Evolutionary conservation across 2,329 filamentous ascomycete genomes (phyloP).

Genomic region (Emmonsiellopsis sp.): DNA sequence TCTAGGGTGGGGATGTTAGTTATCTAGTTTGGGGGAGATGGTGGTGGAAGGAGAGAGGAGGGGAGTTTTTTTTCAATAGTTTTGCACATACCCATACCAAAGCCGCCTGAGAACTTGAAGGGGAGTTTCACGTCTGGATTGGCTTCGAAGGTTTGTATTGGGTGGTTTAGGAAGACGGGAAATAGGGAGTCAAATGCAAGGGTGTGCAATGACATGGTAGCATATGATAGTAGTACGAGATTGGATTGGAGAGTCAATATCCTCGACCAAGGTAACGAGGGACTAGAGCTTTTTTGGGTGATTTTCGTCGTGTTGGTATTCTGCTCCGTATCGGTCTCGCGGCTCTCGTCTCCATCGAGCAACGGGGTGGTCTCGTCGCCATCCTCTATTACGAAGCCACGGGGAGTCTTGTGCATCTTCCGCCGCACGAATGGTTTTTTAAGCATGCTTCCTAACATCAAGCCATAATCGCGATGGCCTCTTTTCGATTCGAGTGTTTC

Average conservation of each 20-base stretch:
- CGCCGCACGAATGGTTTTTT: constrained; percentile 27
- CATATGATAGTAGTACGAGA: constrained; percentile 68
- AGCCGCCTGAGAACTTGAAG: constrained; percentile 74
- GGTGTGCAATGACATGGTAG: constrained; percentile 69
- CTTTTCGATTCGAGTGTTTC: constrained; percentile 73
- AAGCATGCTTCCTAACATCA: constrained; percentile 62
- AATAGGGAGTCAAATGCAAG: constrained; percentile 81
- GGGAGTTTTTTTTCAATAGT: background rate
- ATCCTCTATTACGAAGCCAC: constrained; percentile 9
- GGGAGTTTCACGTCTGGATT: constrained; percentile 55
- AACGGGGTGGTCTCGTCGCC: constrained; percentile 25
- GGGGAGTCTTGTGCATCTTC: constrained; percentile 12
- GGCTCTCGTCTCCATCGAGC: constrained; percentile 17
- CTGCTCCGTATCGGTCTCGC: constrained; percentile 7
- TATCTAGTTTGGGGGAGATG: background rate
- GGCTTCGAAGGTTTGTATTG: constrained; percentile 43
- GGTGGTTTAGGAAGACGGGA: constrained; percentile 79
- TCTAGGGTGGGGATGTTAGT: constrained; percentile 28
- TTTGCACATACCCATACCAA: constrained; percentile 47
- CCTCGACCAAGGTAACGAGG: constrained; percentile 38
- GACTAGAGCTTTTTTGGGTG: constrained; percentile 22
- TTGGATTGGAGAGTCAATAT: constrained; percentile 66
- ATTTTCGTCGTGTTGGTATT: constrained; percentile 12
- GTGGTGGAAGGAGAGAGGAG: background rate
- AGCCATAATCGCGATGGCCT: constrained; percentile 61